Percentiles rank a stretch among this genome's conserved stretches.
These are phyloP conservation scores for Ophiognomonia clavigignenti-juglandacearum DNA, from an alignment of 2,329 filamentous ascomycete genomes.

Conservation along the genomic window DNA sequence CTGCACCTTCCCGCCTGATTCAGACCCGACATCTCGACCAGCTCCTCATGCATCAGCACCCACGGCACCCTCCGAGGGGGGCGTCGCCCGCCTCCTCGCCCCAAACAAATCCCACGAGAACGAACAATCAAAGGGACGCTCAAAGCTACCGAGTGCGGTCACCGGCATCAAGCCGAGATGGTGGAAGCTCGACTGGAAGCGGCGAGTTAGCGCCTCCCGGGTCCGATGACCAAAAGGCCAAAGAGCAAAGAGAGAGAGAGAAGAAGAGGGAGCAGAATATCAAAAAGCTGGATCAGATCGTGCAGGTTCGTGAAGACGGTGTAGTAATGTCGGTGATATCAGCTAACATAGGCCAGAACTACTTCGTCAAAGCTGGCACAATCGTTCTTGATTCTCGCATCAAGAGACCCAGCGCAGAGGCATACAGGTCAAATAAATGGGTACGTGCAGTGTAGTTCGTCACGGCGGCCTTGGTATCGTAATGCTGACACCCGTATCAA, in stretches of 20 bases:
- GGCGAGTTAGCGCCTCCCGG: constrained; percentile 37
- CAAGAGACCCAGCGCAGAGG: constrained; percentile 55
- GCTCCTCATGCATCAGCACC: constrained; percentile 80
- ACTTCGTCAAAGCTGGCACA: constrained; percentile 82
- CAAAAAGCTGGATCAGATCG: constrained; percentile 85
- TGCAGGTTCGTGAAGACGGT: constrained; percentile 57
- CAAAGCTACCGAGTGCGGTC: constrained; percentile 31
- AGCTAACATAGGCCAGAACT: constrained; percentile 59
- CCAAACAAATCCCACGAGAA: constrained; percentile 66
- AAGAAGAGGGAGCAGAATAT: no score
- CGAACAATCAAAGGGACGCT: constrained; percentile 70
- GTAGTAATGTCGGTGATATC: background rate
- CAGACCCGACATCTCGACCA: background rate
- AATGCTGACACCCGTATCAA: constrained; percentile 33
- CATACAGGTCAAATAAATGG: constrained; percentile 76
- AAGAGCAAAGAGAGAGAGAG: no score
- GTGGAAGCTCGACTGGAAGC: constrained; percentile 43
- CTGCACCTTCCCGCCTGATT: constrained; percentile 9
- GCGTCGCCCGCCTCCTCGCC: constrained; percentile 69
- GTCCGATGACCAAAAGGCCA: constrained; percentile 62
- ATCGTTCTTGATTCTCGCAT: constrained; percentile 79
- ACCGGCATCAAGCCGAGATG: constrained; percentile 40
- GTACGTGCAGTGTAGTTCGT: constrained; percentile 44
- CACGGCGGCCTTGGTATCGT: background rate
- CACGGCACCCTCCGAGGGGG: constrained; percentile 67